Conservation (phyloP, 192 early-diverging fungal species). For the Entomortierella lignicola region DNA sequence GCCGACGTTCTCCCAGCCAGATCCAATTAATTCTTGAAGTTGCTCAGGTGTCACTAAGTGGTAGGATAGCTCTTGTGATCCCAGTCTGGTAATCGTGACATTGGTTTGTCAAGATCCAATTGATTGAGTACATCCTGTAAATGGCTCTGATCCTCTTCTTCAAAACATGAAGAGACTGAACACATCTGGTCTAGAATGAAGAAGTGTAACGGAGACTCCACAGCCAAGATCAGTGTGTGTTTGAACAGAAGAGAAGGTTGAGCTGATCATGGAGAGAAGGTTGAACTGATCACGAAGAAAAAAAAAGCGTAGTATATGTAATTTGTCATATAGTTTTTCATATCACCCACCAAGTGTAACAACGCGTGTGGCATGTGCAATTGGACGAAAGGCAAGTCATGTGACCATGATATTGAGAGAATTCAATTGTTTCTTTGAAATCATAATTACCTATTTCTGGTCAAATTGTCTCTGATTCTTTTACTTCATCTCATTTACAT, state of each 20-base stretch:
- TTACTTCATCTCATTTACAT: no score
- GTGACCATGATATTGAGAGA: background rate
- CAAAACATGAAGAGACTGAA: background rate
- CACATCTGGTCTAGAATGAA: background rate
- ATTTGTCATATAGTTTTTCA: no score
- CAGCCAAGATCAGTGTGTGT: no score
- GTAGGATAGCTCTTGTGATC: background rate
- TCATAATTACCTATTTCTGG: background rate
- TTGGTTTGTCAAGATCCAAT: background rate
- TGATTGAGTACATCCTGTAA: background rate
- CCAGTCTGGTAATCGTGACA: background rate
- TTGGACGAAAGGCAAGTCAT: no score
- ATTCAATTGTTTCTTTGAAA: background rate
- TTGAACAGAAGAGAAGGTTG: no score
- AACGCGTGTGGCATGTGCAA: no score
- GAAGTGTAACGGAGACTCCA: constrained; percentile 1
- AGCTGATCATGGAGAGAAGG: no score
- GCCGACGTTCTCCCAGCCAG: background rate
- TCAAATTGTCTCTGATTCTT: no score
- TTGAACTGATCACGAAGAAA: no score
- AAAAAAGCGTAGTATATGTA: no score
- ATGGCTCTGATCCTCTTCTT: background rate
- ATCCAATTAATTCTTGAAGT: background rate
- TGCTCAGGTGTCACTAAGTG: background rate
- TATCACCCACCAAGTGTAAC: no score